Evolutionary conservation across 2,329 filamentous ascomycete genomes (phyloP), one percentile per base, ranked within the genome.

Genomic region (Penicillium sp.): DNA sequence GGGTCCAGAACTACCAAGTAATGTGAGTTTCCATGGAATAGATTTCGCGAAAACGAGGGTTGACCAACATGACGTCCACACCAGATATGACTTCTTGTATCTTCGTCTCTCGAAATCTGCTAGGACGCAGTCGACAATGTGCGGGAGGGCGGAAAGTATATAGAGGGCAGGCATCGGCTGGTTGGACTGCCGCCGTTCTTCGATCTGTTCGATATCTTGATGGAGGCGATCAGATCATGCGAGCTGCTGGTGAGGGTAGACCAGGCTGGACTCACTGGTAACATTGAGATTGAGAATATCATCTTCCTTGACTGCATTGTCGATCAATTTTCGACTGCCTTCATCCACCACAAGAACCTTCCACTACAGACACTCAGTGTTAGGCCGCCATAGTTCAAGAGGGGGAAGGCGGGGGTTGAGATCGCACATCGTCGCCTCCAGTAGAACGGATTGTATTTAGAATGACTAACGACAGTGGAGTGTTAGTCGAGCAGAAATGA

Each of bases 281-380:
- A 99, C 91, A 76, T 97, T 97, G 79, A 93, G 88, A 76, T 96
- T 96, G 80, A 99, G 90, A 69, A 99, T 96, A 73, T 97, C 92
- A 86, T 99, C 94, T 82, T 97, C 91, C 73, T 92, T 94, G 75
- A 94, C 87, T 51, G 92, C 91, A 83, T 94, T 96, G 79, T 96
- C 90, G 71, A 99, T 85, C 70, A 99, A 86, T 78, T 90, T 93
- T 76, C 90, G 89, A 75, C 92, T 93, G 60, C 83, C 85, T 69
- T 91, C 89, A 80, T 99, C 95, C 71, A 97, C 84, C 57, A 99
- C 90, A 69, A 99, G 83, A 69, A 97, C 91, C 86, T 98, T 99
- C 95, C 95, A 99, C 93, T 97, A 69, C 57, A 69, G 56, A 63
- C 60, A 38, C 31, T 26, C 65, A 63, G 61, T 54, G 67, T 76